phyloP scores from a whole-genome alignment of 768 basidiomycete species.

The Mycena crocata region DNA sequence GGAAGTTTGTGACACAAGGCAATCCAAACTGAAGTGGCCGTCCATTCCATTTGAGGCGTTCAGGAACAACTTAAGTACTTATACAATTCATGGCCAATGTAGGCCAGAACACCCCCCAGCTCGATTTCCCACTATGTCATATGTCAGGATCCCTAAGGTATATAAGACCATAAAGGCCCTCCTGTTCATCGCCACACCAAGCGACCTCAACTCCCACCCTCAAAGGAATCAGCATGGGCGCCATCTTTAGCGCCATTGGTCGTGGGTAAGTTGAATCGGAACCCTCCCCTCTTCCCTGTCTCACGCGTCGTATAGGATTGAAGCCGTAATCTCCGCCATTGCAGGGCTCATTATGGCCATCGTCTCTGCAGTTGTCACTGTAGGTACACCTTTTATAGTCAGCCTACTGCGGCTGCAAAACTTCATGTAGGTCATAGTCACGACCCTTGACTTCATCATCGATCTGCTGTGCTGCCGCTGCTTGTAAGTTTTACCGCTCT shows the following conservation, averaged over 20 bases:
- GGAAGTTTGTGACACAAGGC: too few species aligned
- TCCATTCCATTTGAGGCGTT: too few species aligned
- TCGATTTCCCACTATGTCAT: too few species aligned
- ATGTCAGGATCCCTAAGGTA: too few species aligned
- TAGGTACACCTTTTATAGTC: background rate
- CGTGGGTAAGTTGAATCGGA: background rate
- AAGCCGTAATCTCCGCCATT: conserved; percentile 9
- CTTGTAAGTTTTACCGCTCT: conserved; percentile 6
- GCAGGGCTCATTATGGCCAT: conserved; percentile 7
- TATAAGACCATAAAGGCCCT: background rate
- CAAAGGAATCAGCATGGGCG: conserved; percentile 6
- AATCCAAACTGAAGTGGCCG: too few species aligned
- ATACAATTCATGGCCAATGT: too few species aligned
- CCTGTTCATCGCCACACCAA: background rate
- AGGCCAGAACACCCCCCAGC: too few species aligned
- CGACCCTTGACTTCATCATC: background rate
- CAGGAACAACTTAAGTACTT: too few species aligned
- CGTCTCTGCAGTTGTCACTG: conserved; percentile 6
- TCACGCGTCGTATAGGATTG: background rate
- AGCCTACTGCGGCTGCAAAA: background rate
- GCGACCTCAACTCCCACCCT: background rate
- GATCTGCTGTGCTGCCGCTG: conserved; percentile 18
- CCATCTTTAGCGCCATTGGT: conserved; percentile 19
- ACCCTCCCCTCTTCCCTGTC: background rate
- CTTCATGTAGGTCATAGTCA: conserved; percentile 1